phyloP scores from a whole-genome alignment of 2,329 filamentous ascomycete genomes.

The Claviceps arundinis region DNA sequence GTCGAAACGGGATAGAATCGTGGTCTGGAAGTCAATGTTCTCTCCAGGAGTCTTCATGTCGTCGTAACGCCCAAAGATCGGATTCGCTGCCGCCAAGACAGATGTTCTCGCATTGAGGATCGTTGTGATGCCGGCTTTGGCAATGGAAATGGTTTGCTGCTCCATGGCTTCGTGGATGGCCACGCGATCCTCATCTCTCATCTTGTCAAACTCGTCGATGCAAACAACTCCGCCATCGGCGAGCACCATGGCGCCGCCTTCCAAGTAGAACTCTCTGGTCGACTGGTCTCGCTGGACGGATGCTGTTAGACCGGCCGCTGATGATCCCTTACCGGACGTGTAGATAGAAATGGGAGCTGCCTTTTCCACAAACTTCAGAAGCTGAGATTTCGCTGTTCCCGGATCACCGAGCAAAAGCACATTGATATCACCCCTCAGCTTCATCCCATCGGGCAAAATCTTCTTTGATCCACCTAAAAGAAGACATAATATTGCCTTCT shows the following conservation, averaged over 20 bases:
- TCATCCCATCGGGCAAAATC: constrained; percentile 95
- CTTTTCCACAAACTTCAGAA: constrained; percentile 95
- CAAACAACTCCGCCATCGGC: constrained; percentile 95
- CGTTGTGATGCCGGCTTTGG: constrained; percentile 95
- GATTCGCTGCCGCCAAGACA: constrained; percentile 89
- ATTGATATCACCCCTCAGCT: constrained; percentile 93
- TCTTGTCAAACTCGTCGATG: constrained; percentile 99
- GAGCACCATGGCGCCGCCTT: constrained; percentile 96
- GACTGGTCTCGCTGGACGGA: constrained; percentile 88
- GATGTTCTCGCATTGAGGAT: constrained; percentile 94
- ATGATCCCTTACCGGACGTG: constrained; percentile 95
- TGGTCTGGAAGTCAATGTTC: constrained; percentile 99
- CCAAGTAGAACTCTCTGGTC: constrained; percentile 92
- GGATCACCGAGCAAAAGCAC: constrained; percentile 92
- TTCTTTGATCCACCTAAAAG: constrained; percentile 94
- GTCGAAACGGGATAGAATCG: constrained; percentile 93
- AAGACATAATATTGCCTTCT: constrained; percentile 90
- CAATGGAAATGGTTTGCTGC: constrained; percentile 97
- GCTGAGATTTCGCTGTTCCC: constrained; percentile 93
- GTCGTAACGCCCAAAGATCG: constrained; percentile 94
- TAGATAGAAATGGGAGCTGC: constrained; percentile 95
- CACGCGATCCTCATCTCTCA: constrained; percentile 94
- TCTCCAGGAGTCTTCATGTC: constrained; percentile 95
- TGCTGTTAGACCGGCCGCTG: constrained; percentile 90
- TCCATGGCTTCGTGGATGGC: constrained; percentile 99